Conservation (phyloP, 108 stramenopile genomes). For the Cyclotella sp. region DNA sequence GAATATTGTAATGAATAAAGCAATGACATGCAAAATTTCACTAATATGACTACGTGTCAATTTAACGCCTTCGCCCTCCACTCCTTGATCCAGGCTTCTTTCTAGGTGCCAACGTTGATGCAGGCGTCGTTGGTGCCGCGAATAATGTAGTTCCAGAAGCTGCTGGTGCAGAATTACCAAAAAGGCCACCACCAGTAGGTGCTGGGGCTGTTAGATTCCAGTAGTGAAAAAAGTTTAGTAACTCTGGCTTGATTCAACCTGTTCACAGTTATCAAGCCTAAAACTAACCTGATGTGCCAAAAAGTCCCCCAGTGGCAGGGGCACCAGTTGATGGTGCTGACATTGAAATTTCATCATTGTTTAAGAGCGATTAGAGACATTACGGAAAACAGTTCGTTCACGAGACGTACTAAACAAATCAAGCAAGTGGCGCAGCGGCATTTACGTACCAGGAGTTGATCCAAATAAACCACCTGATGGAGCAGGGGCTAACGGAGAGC, state of each 20-base stretch:
- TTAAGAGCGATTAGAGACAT: not conserved
- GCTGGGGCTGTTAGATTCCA: constrained; percentile 15
- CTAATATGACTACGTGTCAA: not conserved
- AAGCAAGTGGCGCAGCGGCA: not conserved
- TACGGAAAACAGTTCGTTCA: not conserved
- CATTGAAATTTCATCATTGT: not conserved
- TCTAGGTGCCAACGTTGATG: constrained; percentile 47
- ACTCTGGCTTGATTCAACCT: not conserved
- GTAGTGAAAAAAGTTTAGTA: not conserved
- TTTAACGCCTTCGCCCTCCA: constrained; percentile 39
- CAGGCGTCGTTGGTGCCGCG: constrained; percentile 45
- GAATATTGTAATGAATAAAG: not conserved
- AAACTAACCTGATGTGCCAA: constrained; percentile 48
- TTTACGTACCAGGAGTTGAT: constrained; percentile 29
- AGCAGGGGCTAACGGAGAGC: constrained; percentile 44
- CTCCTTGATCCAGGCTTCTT: constrained; percentile 45
- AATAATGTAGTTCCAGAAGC: constrained; percentile 42
- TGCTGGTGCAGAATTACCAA: constrained; percentile 60
- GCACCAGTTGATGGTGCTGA: constrained; percentile 34
- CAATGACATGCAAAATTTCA: not conserved
- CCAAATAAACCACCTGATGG: constrained; percentile 54
- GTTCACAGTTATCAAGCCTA: constrained; percentile 17
- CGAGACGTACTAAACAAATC: not conserved
- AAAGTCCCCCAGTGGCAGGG: constrained; percentile 61
- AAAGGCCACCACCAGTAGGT: constrained; percentile 48